Evolutionary conservation across 2,329 filamentous ascomycete genomes (phyloP).

Genomic region (Ceratocystis diversiconidia): DNA sequence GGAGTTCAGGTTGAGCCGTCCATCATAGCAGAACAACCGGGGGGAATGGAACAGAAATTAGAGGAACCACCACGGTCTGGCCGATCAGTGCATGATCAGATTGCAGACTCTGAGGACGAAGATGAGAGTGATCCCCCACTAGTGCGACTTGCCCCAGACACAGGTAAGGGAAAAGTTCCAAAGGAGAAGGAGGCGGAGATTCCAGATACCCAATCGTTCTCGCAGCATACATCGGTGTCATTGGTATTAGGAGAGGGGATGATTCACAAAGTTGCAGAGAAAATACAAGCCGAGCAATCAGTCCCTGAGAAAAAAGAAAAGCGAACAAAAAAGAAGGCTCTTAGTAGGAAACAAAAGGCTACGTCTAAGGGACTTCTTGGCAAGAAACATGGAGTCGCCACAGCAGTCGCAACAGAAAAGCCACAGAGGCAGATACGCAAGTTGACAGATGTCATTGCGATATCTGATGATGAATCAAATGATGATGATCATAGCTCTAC

Average conservation of each 20-base stretch:
- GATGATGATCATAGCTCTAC: slow-evolving; percentile 1
- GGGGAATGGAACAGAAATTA: not conserved
- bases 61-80: slow-evolving; percentile 3
- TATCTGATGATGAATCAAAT: not conserved
- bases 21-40: not conserved
- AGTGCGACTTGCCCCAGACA: not conserved
- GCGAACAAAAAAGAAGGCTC: not conserved
- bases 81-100: slow-evolving; percentile 7
- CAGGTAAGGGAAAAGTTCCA: not conserved
- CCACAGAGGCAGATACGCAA: not conserved
- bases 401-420: not conserved
- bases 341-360: slow-evolving; percentile 10
- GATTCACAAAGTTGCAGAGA: not conserved
- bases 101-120: slow-evolving; percentile 16
- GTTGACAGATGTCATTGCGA: not conserved
- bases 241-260: not conserved
- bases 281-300: not conserved
- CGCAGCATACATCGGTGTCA: not conserved
- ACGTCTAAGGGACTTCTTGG: slow-evolving; percentile 1
- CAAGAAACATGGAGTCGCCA: not conserved
- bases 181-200: slow-evolving; percentile 4
- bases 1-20: not conserved
- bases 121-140: slow-evolving; percentile 9
- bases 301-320: not conserved
- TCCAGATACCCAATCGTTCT: slow-evolving; percentile 22